Evolutionary conservation across 1,139 yeast genomes (phyloP), one percentile per base, ranked within the genome.

Genomic region (Yamadazyma sp.): DNA sequence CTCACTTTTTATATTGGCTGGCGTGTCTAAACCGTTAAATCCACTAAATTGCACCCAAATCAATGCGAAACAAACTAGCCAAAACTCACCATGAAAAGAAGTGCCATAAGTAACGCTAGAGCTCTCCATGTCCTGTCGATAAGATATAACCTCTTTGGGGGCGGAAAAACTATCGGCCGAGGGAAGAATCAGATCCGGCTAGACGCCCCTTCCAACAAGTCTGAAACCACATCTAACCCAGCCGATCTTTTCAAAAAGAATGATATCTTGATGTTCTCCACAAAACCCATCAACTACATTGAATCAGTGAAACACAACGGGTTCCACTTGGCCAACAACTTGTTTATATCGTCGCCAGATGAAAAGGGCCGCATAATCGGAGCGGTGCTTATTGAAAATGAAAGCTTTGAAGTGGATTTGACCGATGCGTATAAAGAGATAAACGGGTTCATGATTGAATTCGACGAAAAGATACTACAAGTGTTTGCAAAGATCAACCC

Each of bases 401-500:
- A 84, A 51, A 73, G 82, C 1, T 78, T 78, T 46, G 85, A 82
- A 51, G 70, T 84, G 15, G 73, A 79, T 48, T 59, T 83, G 29
- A 56, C 67, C 16, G 61, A 54, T 12, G 71, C 67, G 2, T 66
- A 58, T 43, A 53, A 60, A 25, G 48, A 74, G n/a, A 62, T 55
- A 32, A 69, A 69, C 41, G 73, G 73, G 4, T 70, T 72, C 44
- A 59, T 72, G 21, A 67, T 76, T 11, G 73, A 70, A 16, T 69
- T 76, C 43, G 53, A 58, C 33, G 61, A 61, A 7, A 53, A 59
- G 31, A 57, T 76, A 0, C 60, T 83, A 15, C 69, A 73, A 9
- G 56, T 83, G 2, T 71, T 86, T 38, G 67, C 69, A 29, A 65
- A 79, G 9, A 62, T 83, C 1, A 80, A 82, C 54, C 95, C 95